phyloP scores from a whole-genome alignment of 306 rosid genomes.

The Quercus cerris region DNA sequence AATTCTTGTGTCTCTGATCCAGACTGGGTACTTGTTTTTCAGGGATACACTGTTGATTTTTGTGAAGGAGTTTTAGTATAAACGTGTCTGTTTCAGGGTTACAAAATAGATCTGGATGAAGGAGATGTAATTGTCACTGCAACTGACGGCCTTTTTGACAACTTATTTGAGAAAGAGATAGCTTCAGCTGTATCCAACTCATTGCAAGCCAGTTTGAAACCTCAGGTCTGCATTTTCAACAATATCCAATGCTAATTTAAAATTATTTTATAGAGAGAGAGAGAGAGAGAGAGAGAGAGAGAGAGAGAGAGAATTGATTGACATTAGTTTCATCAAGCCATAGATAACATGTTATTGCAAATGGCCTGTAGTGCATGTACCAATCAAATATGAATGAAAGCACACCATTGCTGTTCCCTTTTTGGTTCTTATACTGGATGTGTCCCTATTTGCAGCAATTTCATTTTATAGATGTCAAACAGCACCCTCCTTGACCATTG shows the following conservation, averaged over 20 bases:
- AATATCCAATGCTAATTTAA: neutral
- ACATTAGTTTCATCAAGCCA: neutral
- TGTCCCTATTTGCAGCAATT: neutral
- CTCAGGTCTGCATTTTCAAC: constrained; percentile 44
- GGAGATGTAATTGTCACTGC: constrained; percentile 70
- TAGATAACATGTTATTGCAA: neutral
- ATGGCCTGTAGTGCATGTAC: neutral
- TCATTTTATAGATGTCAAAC: neutral
- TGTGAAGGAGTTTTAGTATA: neutral
- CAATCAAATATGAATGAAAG: neutral
- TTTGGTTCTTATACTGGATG: neutral
- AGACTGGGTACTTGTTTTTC: neutral
- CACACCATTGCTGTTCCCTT: neutral
- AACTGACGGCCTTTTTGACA: constrained; percentile 82
- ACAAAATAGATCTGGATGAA: constrained; percentile 47
- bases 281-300: neutral
- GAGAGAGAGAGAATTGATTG: neutral
- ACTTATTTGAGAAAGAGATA: constrained; percentile 76
- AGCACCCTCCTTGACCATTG: neutral
- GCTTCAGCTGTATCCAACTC: no score
- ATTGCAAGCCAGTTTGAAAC: no score
- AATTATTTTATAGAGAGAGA: neutral
- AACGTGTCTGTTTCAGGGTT: constrained; percentile 36
- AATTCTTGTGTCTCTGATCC: neutral
- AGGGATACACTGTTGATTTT: constrained; percentile 11